Evolutionary conservation across 768 basidiomycete genomes (phyloP), one percentile per base, ranked within the genome.

Genomic region (Boletellus emodensis): DNA sequence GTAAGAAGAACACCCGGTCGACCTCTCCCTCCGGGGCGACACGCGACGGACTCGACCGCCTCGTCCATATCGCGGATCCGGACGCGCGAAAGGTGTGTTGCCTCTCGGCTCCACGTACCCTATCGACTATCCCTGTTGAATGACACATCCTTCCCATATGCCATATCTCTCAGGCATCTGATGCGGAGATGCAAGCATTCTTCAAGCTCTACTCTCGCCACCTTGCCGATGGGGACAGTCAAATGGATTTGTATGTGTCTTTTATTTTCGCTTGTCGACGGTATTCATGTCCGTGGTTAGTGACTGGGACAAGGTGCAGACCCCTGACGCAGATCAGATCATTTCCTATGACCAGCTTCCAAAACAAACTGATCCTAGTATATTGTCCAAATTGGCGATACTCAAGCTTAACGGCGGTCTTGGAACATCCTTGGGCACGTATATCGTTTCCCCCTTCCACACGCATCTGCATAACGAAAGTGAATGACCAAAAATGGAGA

Each of bases 131-230:
- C 20, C 33, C 41, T 34, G 3, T 45, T 17, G 15, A 52, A 49
- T 41, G 34, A 40, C 43, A 40, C 62, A 28, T 4, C 48, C 33
- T 35, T 13, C 10, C 28, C 11, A 43, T 43, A 12, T 34, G 12
- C 45, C 37, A 33, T 42, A 30, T 38, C 39, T 32, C 15, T 24
- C 44, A 77, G 75, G 61, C 62, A 12, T 96, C 97, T 74, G 87
- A 92, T 72, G 85, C 84, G 36, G 93, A 98, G 75, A 95, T 97
- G 93, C 86, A 92, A 69, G 84, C 86, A 52, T 97, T 96, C 79
- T 94, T 93, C 80, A 84, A 85, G 61, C 88, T 97, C 61, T 94
- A 95, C 79, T 94, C 90, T 66, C 88, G 94, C 58, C 96, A 93
- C 73, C 85, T 96, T 57, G 72, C 83, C 18, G 91, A 96, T 70